Evolutionary conservation across 495 filamentous ascomycete species (phyloP), one percentile per base, ranked within the genome.

Genomic region (Cercophora samala): DNA sequence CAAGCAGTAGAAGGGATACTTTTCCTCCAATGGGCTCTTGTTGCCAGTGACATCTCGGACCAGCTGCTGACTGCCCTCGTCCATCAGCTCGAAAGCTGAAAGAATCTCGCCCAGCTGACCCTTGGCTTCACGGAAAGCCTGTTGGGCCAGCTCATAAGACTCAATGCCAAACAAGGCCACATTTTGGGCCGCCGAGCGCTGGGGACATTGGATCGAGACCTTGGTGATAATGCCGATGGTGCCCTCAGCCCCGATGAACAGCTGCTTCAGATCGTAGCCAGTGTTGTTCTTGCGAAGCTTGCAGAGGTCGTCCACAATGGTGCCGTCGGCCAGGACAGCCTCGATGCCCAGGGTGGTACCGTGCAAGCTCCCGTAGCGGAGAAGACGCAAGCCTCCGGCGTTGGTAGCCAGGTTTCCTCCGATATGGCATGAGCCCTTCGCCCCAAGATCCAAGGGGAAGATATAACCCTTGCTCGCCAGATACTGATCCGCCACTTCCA

Each of bases 381-480:
- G 84, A 17, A 99, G 82, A 53, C 95, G 87, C 42, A 99, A 84
- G 0, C 95, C 95, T 60, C 95, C 95, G 1, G 95, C 95, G 71
- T 99, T 99, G 42, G 94, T 97, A 0, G 95, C 88, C n/a, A 98
- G 90, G 73, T 97, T 98, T n/a, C 96, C 95, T 66, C 96, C 95
- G 66, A 99, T 89, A 60, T 98, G 96, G 80, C 96, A 98, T 11
- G 92, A 97, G 9, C 95, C 95, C 80, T 99, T 99, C 1, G 95
- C 95, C 66, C 95, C 95, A 21, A 99, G 86, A 75, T 99, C 95
- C 63, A 99, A 82, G 25, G 95, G 95, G 81, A 98, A 99, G 65
- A 97, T 89, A 76, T 97, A 88, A 15, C 84, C 84, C 63, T 85
- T 88, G 75, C 93, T 84, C 9, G 89, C 91, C 22, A 98, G 82